Evolutionary conservation across 2,329 filamentous ascomycete genomes (phyloP), one percentile per base, ranked within the genome.

Genomic region (Dothistroma septosporum): DNA sequence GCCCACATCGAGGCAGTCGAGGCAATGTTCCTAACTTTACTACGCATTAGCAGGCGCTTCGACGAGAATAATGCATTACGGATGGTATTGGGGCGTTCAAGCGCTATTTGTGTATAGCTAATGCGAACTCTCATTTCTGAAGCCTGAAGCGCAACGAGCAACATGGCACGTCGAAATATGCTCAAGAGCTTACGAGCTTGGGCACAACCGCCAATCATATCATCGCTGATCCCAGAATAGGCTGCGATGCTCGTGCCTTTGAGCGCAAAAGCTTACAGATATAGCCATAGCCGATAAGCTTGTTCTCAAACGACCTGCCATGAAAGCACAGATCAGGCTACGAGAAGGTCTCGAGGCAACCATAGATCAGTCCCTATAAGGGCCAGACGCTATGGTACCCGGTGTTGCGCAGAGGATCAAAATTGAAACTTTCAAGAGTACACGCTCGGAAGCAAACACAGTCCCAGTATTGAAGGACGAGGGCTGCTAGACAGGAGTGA

Each of bases 61-160:
- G 41, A 19, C 49, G 49, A 53, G 48, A 28, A 53, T 33, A 31
- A 53, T 33, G 49, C 49, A 53, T 53, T 53, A 53, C 49, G 49
- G 49, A 53, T 28, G 49, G 10, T 33, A 4, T 9, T 24, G 21
- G 24, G 48, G 48, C 48, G 22, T 16, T 19, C 41, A 37, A 37
- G 33, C 24, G 46, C 14, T 16, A 10, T 32, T 33, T 54, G 52
- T 33, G 32, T 32, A 41, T 54, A 54, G 52, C 52, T 41, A 54
- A 54, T 54, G n/a, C 6, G n/a, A 37, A n/a, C 19, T 19, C 14
- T 44, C 6, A 28, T 21, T 50, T 50, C 48, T 50, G 19, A 28
- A 14, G 48, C 14, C 10, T n/a, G n/a, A 28, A 32, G 14, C 10
- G 48, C 46, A 49, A 16, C 4, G 35, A 11, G n/a, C n/a, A n/a